Base-by-base conservation (phyloP, 495 filamentous ascomycete species). In the Hypomontagnella submonticulosa region DNA sequence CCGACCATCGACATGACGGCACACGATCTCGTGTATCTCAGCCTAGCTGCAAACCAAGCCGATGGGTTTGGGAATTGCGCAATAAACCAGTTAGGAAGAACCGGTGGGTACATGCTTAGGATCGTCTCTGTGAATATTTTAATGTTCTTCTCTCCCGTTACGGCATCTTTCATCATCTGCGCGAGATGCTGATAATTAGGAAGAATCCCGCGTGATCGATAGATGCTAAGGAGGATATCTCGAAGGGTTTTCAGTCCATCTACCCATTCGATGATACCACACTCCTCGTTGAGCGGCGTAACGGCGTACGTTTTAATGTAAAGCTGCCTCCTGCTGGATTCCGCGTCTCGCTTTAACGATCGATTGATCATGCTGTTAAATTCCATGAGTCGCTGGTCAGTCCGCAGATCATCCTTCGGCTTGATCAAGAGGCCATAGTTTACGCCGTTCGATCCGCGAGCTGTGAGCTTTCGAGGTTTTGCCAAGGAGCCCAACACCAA, bases 1-100 rank as follows among this genome's bases (percentile, higher is more conserved):
- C 95, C 95, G 18, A 97, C 91, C 86, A 99, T 97, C 43, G 92
- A 96, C 92, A 97, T 97, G 65, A 98, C 93, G 13, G 95, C 95
- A 68, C 91, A 92, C 36, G 95, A 95, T 27, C 95, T 88, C 3
- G 95, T 93, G 77, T 97, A 99, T 27, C 89, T 85, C 38, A 97
- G 81, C n/a, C 95, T 87, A 16, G 93, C 93, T 1, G 87, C 84
- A 74, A 98, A 95, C 95, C 95, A 99, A 6, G 89, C 83, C 6
- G 89, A 89, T 5, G 96, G 92, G 64, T 96, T 92, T 1, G 95
- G 92, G 75, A 97, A 99, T 79, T 91, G 92, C 58, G 95, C 88
- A 34, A 93, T 84, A 75, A 99, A 99, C 95, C 95, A 99, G 66
- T 94, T 88, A 59, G 94, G 88, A 54, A 99, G 86, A 34, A 96